Conservation (phyloP, 352 stramenopile genomes). For the Phytophthora pisi region DNA sequence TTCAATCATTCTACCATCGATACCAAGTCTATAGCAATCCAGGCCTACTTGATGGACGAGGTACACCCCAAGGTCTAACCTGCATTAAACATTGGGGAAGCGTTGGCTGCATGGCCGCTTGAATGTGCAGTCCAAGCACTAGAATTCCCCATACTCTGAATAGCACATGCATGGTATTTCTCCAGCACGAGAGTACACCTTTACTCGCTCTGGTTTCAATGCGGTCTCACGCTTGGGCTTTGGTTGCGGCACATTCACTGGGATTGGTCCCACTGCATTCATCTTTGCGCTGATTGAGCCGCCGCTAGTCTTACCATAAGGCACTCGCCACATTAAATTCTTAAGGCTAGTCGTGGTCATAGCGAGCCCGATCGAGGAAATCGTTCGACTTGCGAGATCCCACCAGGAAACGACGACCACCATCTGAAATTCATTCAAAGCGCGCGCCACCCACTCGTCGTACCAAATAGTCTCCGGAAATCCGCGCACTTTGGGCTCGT, state of each 20-base stretch:
- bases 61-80: background rate
- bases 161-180: background rate
- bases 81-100: background rate
- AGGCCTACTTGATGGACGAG: conserved; percentile 9
- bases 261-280: too few species aligned
- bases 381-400: conserved; percentile 18
- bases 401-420: conserved; percentile 30
- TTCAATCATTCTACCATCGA: conserved; percentile 14
- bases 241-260: too few species aligned
- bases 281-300: background rate
- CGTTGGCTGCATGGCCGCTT: background rate
- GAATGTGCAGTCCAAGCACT: background rate
- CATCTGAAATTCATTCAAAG: conserved; percentile 32
- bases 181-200: too few species aligned
- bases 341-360: conserved; percentile 1
- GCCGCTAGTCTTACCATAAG: too few species aligned
- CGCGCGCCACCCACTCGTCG: conserved; percentile 26
- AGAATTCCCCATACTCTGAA: background rate
- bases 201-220: too few species aligned
- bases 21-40: conserved; percentile 20
- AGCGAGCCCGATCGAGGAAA: conserved; percentile 25
- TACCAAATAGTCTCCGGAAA: conserved; percentile 6
- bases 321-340: too few species aligned
- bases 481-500: too few species aligned
- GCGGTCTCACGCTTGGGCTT: too few species aligned